These are phyloP conservation scores for Buddleja alternifolia DNA, from an alignment of 257 asterid species.

Conservation along the genomic window DNA sequence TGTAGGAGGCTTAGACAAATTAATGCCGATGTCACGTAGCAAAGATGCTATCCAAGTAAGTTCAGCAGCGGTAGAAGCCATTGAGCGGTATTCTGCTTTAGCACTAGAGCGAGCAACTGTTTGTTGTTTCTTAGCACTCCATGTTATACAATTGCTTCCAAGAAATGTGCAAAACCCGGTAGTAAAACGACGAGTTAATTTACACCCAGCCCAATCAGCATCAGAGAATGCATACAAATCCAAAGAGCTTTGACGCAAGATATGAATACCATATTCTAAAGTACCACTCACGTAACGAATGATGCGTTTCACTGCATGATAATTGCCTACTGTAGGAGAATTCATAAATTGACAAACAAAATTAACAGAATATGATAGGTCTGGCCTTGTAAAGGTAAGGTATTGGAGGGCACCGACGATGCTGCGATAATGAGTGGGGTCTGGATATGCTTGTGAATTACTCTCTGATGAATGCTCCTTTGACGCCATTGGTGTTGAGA, in stretches of 20 bases:
- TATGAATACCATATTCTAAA: not conserved
- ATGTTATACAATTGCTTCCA: too few relatives aligned
- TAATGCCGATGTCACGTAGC: too few relatives aligned
- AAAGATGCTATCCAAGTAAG: too few relatives aligned
- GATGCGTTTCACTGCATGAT: not conserved
- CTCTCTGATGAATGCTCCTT: not conserved
- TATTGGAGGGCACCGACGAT: too few relatives aligned
- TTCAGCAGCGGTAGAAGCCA: too few relatives aligned
- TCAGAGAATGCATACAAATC: not conserved
- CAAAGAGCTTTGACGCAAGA: not conserved
- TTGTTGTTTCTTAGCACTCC: too few relatives aligned
- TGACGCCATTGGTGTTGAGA: not conserved
- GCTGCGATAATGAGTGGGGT: not conserved
- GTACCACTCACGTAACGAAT: not conserved
- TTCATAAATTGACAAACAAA: not conserved
- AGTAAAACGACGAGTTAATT: not conserved
- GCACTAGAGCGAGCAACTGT: too few relatives aligned
- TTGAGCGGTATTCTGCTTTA: too few relatives aligned
- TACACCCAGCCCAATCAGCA: slow-evolving; percentile 2
- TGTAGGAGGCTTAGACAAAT: too few relatives aligned
- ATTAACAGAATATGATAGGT: not conserved
- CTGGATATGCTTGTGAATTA: not conserved
- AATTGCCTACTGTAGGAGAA: not conserved
- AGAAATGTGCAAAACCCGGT: not conserved
- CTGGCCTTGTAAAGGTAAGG: too few relatives aligned